These are phyloP conservation scores for Leccinum pachyderme DNA, from an alignment of 1,284 basidiomycete genomes.

Conservation along the genomic window DNA sequence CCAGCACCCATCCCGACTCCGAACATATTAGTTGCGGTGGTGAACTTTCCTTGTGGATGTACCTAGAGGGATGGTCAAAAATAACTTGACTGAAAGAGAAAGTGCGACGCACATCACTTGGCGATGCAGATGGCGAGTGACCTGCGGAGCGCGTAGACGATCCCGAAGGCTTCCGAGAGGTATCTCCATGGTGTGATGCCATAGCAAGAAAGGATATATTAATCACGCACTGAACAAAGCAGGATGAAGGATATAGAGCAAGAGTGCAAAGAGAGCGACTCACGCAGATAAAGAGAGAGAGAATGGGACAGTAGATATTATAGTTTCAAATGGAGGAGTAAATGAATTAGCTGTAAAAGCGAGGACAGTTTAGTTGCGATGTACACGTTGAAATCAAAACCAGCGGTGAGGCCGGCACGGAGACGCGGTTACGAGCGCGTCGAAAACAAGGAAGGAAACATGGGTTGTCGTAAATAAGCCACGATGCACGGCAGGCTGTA, in stretches of 20 bases:
- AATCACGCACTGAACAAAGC: conserved; percentile 29
- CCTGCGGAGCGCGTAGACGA: conserved; percentile 61
- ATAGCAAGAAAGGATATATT: conserved; percentile 38
- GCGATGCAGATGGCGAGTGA: conserved; percentile 59
- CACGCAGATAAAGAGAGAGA: conserved; percentile 31
- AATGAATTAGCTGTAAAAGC: conserved; percentile 38
- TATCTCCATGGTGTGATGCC: conserved; percentile 48
- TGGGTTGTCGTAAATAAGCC: conserved; percentile 33
- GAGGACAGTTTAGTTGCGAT: conserved; percentile 25
- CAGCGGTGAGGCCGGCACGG: conserved; percentile 27
- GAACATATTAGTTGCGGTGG: conserved; percentile 48
- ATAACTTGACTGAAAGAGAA: conserved; percentile 7
- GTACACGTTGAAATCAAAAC: conserved; percentile 19
- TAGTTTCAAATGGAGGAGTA: conserved; percentile 32
- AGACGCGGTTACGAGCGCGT: conserved; percentile 33
- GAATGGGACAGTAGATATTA: conserved; percentile 29
- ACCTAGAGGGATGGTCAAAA: conserved; percentile 19
- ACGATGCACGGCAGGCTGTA: conserved; percentile 32
- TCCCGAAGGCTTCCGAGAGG: conserved; percentile 63
- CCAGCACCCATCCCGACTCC: conserved; percentile 50
- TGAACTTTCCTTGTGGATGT: conserved; percentile 47
- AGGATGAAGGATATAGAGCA: conserved; percentile 17
- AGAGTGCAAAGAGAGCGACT: conserved; percentile 16
- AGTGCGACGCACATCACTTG: conserved; percentile 45
- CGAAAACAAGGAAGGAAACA: conserved; percentile 13